Evolutionary conservation across 2,329 filamentous ascomycete species (phyloP).

Genomic region (Lecanoromycetidae sp.): DNA sequence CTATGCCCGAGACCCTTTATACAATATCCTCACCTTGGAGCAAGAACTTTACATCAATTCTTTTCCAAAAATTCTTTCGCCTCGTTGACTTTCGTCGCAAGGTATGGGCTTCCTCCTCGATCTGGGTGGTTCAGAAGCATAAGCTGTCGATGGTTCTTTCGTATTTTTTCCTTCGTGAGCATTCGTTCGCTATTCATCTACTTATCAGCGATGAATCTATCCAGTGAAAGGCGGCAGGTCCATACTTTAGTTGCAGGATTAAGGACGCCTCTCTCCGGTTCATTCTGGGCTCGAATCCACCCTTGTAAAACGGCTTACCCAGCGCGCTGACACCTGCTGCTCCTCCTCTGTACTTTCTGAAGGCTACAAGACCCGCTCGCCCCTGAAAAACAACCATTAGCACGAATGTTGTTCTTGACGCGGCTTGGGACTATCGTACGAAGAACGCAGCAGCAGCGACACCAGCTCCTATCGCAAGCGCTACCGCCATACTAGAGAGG

Average conservation of each 20-base stretch:
- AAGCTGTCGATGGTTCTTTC: conserved; percentile 86
- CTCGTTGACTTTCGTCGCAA: conserved; percentile 97
- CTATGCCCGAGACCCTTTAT: conserved; percentile 4
- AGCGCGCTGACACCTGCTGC: conserved; percentile 53
- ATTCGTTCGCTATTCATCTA: conserved; percentile 57
- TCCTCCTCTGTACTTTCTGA: conserved; percentile 67
- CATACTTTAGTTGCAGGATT: conserved; percentile 80
- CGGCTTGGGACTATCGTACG: conserved; percentile 40
- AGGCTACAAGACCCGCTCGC: conserved; percentile 79
- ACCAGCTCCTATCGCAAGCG: conserved; percentile 34
- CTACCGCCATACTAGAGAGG: conserved; percentile 29
- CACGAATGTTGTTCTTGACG: background rate
- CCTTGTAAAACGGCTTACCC: conserved; percentile 93
- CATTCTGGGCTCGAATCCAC: conserved; percentile 95
- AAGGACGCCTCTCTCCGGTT: conserved; percentile 79
- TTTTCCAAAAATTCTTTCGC: conserved; percentile 95
- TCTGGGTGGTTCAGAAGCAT: conserved; percentile 98
- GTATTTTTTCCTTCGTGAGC: conserved; percentile 81
- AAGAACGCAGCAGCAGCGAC: conserved; percentile 58
- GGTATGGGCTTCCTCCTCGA: conserved; percentile 87
- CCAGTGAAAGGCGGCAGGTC: background rate
- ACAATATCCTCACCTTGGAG: background rate
- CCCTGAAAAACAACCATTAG: conserved; percentile 46
- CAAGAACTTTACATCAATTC: conserved; percentile 25
- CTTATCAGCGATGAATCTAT: conserved; percentile 12